These are phyloP conservation scores for Coemansia sp. DNA, from an alignment of 192 early-diverging fungal species.

Conservation along the genomic window DNA sequence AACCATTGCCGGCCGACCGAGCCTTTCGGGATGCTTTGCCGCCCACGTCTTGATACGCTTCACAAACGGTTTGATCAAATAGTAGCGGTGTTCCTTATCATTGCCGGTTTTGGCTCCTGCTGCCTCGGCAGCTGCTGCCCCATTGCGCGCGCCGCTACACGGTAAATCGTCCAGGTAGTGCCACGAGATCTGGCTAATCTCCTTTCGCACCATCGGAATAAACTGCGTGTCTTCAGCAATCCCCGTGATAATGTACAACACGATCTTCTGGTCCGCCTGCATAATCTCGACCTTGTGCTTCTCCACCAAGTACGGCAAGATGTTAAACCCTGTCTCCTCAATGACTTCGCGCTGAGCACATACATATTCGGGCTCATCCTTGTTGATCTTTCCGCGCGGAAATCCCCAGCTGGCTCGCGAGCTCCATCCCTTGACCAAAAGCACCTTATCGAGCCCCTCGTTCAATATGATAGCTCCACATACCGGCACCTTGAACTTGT, in stretches of 20 bases:
- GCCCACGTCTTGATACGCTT: constrained; percentile 52
- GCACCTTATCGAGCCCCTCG: constrained; percentile 65
- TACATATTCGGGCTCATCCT: constrained; percentile 82
- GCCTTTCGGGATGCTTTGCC: constrained; percentile 32
- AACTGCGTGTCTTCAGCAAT: constrained; percentile 82
- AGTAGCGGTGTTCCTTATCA: constrained; percentile 62
- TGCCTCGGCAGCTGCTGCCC: constrained; percentile 44
- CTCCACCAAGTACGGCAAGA: constrained; percentile 64
- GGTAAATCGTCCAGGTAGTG: constrained; percentile 67
- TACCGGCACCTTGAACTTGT: constrained; percentile 94
- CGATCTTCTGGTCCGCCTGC: constrained; percentile 86
- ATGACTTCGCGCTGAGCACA: constrained; percentile 94
- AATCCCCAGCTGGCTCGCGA: constrained; percentile 93
- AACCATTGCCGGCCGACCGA: constrained; percentile 23
- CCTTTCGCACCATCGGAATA: constrained; percentile 83
- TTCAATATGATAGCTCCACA: constrained; percentile 97
- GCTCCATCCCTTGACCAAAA: constrained; percentile 94
- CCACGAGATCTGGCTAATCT: constrained; percentile 87
- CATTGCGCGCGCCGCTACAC: constrained; percentile 17
- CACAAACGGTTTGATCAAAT: constrained; percentile 74
- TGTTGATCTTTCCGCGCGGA: constrained; percentile 98
- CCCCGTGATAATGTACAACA: constrained; percentile 88
- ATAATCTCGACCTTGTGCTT: constrained; percentile 85
- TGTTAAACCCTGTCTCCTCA: constrained; percentile 96
- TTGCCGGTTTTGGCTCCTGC: constrained; percentile 11